Conservation (phyloP, 495 filamentous ascomycete genomes). For the Oleoguttula mirabilis region DNA sequence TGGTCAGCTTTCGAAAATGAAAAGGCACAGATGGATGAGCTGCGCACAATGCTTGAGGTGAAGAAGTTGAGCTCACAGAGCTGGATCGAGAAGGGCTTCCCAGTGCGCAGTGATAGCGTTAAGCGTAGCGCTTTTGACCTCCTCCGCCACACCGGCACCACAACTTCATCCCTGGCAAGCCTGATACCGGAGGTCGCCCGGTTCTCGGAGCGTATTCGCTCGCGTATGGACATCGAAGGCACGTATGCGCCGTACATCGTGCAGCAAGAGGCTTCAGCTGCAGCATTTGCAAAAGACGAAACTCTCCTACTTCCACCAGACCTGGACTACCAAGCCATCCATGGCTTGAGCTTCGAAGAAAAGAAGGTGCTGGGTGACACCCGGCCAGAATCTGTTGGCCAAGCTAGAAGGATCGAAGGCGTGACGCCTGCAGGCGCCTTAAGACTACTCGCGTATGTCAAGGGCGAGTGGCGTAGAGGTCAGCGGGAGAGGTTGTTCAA, state of each 20-base stretch:
- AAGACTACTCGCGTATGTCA: constrained; percentile 43
- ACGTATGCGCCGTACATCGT: constrained; percentile 74
- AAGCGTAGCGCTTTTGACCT: constrained; percentile 62
- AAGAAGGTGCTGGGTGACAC: constrained; percentile 52
- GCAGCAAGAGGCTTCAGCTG: constrained; percentile 52
- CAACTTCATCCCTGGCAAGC: constrained; percentile 41
- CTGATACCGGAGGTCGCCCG: constrained; percentile 42
- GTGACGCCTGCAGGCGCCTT: constrained; percentile 52
- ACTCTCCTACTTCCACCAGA: constrained; percentile 57
- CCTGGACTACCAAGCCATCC: constrained; percentile 60
- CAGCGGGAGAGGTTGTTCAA: constrained; percentile 19
- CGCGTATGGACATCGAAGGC: constrained; percentile 65
- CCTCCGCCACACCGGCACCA: constrained; percentile 48
- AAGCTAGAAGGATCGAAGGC: constrained; percentile 80
- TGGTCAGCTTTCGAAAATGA: constrained; percentile 60
- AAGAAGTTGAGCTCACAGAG: constrained; percentile 42
- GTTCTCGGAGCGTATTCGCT: constrained; percentile 45
- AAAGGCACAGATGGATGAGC: constrained; percentile 48
- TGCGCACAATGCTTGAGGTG: constrained; percentile 46
- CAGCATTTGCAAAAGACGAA: constrained; percentile 64
- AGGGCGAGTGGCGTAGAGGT: constrained; percentile 19
- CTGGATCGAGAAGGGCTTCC: constrained; percentile 62
- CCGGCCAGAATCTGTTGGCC: constrained; percentile 70
- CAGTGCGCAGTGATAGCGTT: constrained; percentile 45
- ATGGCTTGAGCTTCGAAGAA: constrained; percentile 70